Evolutionary conservation across 345 rosid species (phyloP).

Genomic region (Lepidium africanum): DNA sequence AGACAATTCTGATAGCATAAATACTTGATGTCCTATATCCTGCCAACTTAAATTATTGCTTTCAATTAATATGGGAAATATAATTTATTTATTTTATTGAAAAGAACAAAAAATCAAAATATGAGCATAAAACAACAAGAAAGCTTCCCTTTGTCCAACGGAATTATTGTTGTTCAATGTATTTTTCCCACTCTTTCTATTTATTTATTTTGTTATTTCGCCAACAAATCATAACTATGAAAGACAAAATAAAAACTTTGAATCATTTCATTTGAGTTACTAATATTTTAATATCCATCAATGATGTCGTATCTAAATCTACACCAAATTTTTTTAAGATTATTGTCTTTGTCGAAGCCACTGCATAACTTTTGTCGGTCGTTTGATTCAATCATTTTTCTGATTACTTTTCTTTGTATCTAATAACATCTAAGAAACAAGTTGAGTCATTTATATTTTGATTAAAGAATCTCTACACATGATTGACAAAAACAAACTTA

Average conservation of each 20-base stretch:
- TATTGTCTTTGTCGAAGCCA: too few species aligned
- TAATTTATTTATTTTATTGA: background rate
- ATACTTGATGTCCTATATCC: slow-evolving; percentile 20
- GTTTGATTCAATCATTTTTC: too few species aligned
- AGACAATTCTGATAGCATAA: slow-evolving; percentile 17
- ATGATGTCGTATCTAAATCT: too few species aligned
- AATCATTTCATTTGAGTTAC: background rate
- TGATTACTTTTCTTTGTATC: too few species aligned
- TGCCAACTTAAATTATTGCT: slow-evolving; percentile 19
- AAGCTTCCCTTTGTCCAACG: slow-evolving; percentile 27
- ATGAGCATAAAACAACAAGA: slow-evolving; percentile 13
- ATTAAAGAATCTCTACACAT: too few species aligned
- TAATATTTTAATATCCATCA: too few species aligned
- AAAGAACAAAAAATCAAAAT: background rate
- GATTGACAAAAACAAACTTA: too few species aligned
- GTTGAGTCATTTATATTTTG: too few species aligned
- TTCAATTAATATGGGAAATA: background rate
- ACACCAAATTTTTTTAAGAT: too few species aligned
- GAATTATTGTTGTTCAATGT: slow-evolving; percentile 21
- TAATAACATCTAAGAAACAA: too few species aligned
- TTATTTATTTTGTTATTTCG: background rate
- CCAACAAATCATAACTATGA: background rate
- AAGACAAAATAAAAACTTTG: background rate
- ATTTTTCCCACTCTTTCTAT: background rate
- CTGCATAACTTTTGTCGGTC: too few species aligned